Conservation (phyloP, 345 rosid genomes). For the Corchorus olitorius region DNA sequence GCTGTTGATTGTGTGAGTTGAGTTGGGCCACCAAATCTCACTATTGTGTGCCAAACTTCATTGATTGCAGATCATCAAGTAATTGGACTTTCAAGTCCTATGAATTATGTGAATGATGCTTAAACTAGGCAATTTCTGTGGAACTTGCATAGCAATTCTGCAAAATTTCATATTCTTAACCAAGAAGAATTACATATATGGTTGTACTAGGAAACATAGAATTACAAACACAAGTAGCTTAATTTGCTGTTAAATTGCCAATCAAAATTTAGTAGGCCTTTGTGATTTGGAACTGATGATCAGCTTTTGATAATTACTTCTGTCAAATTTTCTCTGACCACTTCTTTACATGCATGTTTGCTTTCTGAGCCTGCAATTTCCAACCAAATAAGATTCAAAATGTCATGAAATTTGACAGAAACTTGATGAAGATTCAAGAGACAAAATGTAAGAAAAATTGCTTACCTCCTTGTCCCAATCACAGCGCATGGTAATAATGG, state of each 20-base stretch:
- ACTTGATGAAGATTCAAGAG: not conserved
- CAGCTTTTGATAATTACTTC: not conserved
- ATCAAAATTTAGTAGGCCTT: not conserved
- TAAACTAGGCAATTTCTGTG: too few species aligned
- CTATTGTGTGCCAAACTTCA: too few species aligned
- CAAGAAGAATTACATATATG: not conserved
- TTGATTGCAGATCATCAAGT: too few species aligned
- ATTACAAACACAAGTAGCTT: not conserved
- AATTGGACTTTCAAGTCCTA: too few species aligned
- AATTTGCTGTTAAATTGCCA: not conserved
- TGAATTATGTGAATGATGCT: too few species aligned
- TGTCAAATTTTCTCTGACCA: slow-evolving; percentile 36
- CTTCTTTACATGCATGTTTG: slow-evolving; percentile 52
- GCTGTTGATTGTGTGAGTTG: too few species aligned
- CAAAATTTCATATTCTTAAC: not conserved
- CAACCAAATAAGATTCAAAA: not conserved
- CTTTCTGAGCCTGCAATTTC: slow-evolving; percentile 67
- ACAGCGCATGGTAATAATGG: slow-evolving; percentile 55
- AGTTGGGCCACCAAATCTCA: too few species aligned
- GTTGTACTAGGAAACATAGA: not conserved
- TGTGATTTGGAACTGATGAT: not conserved
- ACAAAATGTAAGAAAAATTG: not conserved
- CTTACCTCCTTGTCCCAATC: slow-evolving; percentile 83
- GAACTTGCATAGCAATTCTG: not conserved
- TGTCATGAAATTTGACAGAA: not conserved